Evolutionary conservation across 2,329 filamentous ascomycete species (phyloP).

Genomic region (Raffaelea albimanens): DNA sequence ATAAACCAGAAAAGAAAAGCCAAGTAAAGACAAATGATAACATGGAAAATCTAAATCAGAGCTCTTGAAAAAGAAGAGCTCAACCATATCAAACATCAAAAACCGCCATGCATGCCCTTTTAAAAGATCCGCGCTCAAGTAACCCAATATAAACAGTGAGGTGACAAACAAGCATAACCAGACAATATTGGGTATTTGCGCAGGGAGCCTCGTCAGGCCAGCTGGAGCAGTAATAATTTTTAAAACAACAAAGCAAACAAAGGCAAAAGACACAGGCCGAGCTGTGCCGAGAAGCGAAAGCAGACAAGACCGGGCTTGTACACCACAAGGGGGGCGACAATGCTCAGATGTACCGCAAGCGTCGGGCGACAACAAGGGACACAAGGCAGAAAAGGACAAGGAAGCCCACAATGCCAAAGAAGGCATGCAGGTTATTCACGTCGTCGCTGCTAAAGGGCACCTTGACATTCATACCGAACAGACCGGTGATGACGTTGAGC

Average conservation of each 20-base stretch:
- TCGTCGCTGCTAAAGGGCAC: constrained; percentile 55
- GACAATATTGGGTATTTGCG: not conserved
- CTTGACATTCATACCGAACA: constrained; percentile 80
- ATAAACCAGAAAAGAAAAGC: constrained; percentile 1
- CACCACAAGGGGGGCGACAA: not conserved
- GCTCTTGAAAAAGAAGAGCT: not conserved
- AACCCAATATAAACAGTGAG: not conserved
- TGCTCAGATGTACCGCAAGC: constrained; percentile 32
- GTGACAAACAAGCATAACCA: not conserved
- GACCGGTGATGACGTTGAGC: constrained; percentile 80
- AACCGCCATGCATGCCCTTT: not conserved
- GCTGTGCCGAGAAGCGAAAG: not conserved
- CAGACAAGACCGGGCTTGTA: no score
- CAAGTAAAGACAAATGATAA: not conserved
- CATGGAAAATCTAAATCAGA: not conserved
- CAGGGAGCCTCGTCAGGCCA: not conserved
- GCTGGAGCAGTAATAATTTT: not conserved
- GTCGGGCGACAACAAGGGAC: constrained; percentile 36
- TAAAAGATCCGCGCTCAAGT: not conserved
- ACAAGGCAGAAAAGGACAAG: constrained; percentile 44
- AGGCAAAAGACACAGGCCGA: not conserved
- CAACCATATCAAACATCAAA: not conserved
- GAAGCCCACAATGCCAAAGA: constrained; percentile 40
- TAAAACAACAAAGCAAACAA: not conserved
- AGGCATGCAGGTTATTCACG: constrained; percentile 41